Percentiles rank a stretch among this genome's conserved stretches.
These are phyloP conservation scores for Annulohypoxylon maeteangense DNA, from an alignment of 495 filamentous ascomycete genomes.

Conservation along the genomic window DNA sequence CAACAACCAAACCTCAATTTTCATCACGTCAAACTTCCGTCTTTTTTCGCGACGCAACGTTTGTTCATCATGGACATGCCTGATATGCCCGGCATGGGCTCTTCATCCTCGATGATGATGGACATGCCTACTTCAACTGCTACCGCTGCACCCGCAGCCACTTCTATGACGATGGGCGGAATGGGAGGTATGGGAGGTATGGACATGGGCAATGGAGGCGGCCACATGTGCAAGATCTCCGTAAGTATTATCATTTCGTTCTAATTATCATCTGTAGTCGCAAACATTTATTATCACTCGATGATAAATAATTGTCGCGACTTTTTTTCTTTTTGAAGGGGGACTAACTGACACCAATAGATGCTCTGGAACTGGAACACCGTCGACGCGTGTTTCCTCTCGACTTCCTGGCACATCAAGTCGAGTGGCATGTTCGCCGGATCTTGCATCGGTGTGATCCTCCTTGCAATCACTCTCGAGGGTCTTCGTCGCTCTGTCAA, in stretches of 20 bases:
- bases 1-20: neutral
- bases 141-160: slow-evolving; percentile 40
- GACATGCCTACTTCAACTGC: neutral
- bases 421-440: slow-evolving; percentile 71
- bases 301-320: neutral
- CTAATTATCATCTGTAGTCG: neutral
- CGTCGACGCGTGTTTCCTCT: slow-evolving; percentile 74
- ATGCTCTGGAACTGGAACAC: slow-evolving; percentile 85
- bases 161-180: slow-evolving; percentile 43
- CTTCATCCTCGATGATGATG: neutral
- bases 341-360: slow-evolving; percentile 43
- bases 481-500: slow-evolving; percentile 67
- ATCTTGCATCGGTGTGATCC: slow-evolving; percentile 71
- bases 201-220: slow-evolving; percentile 20
- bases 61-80: slow-evolving; percentile 2
- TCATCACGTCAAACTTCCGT: slow-evolving; percentile 1
- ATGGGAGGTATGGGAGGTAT: slow-evolving; percentile 30
- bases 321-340: neutral
- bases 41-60: neutral
- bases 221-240: slow-evolving; percentile 32
- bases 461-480: slow-evolving; percentile 56
- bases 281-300: neutral
- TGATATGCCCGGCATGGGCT: slow-evolving; percentile 8
- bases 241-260: slow-evolving; percentile 3
- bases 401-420: slow-evolving; percentile 69